Base-by-base conservation (phyloP, 805 yeast species). In the Ogataea haglerorum region DNA sequence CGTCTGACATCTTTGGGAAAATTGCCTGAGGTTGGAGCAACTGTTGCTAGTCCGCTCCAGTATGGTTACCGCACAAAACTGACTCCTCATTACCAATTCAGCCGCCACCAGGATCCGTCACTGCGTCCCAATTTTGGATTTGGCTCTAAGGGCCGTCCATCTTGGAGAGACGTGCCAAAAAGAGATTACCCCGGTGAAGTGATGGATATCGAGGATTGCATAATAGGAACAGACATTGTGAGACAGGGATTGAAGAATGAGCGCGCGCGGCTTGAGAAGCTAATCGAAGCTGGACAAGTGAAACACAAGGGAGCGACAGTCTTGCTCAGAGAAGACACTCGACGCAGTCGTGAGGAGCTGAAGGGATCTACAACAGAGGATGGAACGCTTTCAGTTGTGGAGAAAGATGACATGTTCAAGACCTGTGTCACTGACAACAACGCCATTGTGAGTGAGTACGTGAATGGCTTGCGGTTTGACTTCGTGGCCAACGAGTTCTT, bases 401-500 rank as follows among this genome's bases (percentile, higher is more conserved):
- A 65, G 36, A 52, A 58, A 4, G 55, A 49, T 8, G 60, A 60
- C 36, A 58, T 56, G 9, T 54, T 73, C 41, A 82, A 84, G 54
- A 78, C 89, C 0, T 87, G 93, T 62, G 88, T 82, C 10, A 87
- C 95, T 0, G 75, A 85, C 43, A 65, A 85, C 23, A 80, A 90
- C 59, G 85, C 82, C 45, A 78, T 86, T 37, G 93, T 91, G 39
- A 78, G 78, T 7, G 97, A 90, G 57, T 76, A 75, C 52, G 75
- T 85, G 31, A 74, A 77, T 44, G 95, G 91, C 2, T 78, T 73
- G 61, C 75, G 80, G 36, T 93, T 93, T 63, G 82, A 85, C 56
- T 93, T 87, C 62, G 81, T 89, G 23, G 97, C 97, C 0, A 95
- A 96, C 41, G 96, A 90, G 61, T 93, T 93, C 59, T 93, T 93